These are phyloP conservation scores for Arthrobotrys entomopaga DNA, from an alignment of 2,329 filamentous ascomycete genomes.

Conservation along the genomic window DNA sequence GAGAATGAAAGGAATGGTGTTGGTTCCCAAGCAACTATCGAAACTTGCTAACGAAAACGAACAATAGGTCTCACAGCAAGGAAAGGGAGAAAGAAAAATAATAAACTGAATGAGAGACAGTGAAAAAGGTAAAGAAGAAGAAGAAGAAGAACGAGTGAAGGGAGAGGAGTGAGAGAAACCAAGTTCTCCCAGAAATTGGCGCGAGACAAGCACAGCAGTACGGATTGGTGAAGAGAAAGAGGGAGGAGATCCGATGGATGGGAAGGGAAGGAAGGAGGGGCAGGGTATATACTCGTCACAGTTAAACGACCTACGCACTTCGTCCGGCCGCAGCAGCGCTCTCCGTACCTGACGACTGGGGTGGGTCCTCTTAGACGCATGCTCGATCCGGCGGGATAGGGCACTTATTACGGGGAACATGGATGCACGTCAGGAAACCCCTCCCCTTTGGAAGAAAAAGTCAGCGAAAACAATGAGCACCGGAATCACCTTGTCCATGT, in stretches of 20 bases:
- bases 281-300: constrained; percentile 41
- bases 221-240: constrained; percentile 1
- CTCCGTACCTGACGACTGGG: constrained; percentile 24
- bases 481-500: too few species aligned
- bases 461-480: too few species aligned
- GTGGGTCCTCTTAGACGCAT: constrained; percentile 38
- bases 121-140: not conserved
- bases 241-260: not conserved
- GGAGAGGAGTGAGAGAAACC: not conserved
- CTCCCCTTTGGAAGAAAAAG: not conserved
- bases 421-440: constrained; percentile 37
- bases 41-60: constrained; percentile 5
- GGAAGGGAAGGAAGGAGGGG: not conserved
- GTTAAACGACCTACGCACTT: not conserved
- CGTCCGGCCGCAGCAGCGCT: constrained; percentile 30
- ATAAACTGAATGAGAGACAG: not conserved
- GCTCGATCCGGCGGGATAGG: constrained; percentile 47
- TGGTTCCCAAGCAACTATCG: not conserved
- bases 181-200: constrained; percentile 26
- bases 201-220: not conserved
- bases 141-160: not conserved
- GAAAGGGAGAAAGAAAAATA: not conserved
- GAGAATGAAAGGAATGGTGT: constrained; percentile 31
- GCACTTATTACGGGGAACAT: constrained; percentile 35
- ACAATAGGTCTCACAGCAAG: not conserved